Percentiles rank a stretch among this genome's conserved stretches.
Conservation (phyloP, 345 rosid genomes). For the Xanthoceras sorbifolium region DNA sequence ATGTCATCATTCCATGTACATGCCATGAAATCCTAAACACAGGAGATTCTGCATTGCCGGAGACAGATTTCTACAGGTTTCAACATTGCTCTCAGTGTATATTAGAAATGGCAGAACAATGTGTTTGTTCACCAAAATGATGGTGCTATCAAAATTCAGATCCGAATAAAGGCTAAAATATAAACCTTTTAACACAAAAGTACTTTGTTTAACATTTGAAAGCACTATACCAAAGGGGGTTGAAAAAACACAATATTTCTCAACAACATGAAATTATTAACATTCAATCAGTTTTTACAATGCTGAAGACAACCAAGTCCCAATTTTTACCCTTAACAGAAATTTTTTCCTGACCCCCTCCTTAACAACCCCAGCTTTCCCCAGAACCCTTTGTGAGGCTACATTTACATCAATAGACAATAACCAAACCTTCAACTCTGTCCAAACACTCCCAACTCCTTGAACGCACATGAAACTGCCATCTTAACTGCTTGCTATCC, state of each 20-base stretch:
- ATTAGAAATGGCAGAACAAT: too few species aligned
- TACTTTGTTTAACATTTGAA: too few species aligned
- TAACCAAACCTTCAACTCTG: conserved; percentile 12
- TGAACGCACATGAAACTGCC: neutral
- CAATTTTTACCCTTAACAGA: conserved; percentile 6
- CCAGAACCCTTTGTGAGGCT: conserved; percentile 16
- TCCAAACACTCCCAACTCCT: conserved; percentile 7
- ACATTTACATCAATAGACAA: conserved; percentile 2
- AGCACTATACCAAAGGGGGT: too few species aligned
- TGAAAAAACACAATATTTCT: too few species aligned
- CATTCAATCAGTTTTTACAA: neutral
- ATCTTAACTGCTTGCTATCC: conserved; percentile 19
- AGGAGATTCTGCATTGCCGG: conserved; percentile 16
- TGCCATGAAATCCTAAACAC: conserved; percentile 23
- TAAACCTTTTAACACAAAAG: too few species aligned
- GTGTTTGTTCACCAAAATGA: too few species aligned
- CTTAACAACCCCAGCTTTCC: conserved; percentile 19
- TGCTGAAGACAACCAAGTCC: conserved; percentile 11
- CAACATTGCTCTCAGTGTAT: too few species aligned
- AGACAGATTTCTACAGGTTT: too few species aligned
- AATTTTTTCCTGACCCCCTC: conserved; percentile 15
- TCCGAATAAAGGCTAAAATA: too few species aligned
- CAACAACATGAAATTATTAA: neutral
- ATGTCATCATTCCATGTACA: conserved; percentile 28
- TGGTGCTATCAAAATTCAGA: too few species aligned